Base-by-base conservation (phyloP, 495 filamentous ascomycete species). In the Daldinia concentrica region DNA sequence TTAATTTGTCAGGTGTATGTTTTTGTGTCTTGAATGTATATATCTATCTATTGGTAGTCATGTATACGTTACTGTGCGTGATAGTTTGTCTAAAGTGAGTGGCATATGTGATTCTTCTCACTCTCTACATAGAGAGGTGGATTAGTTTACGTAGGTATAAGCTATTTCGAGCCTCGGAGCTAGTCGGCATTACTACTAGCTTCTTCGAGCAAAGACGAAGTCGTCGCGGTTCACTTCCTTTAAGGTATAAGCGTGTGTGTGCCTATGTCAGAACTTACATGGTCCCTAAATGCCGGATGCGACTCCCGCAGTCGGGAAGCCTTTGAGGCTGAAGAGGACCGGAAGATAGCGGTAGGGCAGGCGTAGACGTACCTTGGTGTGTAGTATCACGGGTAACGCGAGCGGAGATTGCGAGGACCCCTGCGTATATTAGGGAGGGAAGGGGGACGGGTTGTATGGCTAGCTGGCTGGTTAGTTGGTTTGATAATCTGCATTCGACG, bases 341-440 rank as follows among this genome's bases (percentile, higher is more conserved):
- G 43, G 43, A 48, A 48, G 43, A 48, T 48, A 48, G 43, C 43
- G 43, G 43, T 48, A 48, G 43, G 43, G 43, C 43, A 19, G 34
- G 34, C 12, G 14, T 4, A 6, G 34, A 36, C 3, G 4, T 36
- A 14, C 6, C 1, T 19, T 19, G 8, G 19, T 22, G 19, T 11
- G 43, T 48, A 24, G 19, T 19, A 48, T 48, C 43, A 24, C 9
- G 24, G 43, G 43, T 4, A 48, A 22, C 3, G 43, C 43, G 19
- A 8, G 43, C 43, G 43, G 43, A 48, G 43, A 48, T 48, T 48
- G 17, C 43, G 17, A 48, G 43, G 17, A 22, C 9, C 17, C 19
- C 43, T 45, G 41, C 41, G 41, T 45, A 32, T n/a, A n/a, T n/a
- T n/a, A n/a, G n/a, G n/a, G n/a, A n/a, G n/a, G n/a, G n/a, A n/a